phyloP scores from a whole-genome alignment of 2,329 filamentous ascomycete species.

The Amylocarpus encephaloides region DNA sequence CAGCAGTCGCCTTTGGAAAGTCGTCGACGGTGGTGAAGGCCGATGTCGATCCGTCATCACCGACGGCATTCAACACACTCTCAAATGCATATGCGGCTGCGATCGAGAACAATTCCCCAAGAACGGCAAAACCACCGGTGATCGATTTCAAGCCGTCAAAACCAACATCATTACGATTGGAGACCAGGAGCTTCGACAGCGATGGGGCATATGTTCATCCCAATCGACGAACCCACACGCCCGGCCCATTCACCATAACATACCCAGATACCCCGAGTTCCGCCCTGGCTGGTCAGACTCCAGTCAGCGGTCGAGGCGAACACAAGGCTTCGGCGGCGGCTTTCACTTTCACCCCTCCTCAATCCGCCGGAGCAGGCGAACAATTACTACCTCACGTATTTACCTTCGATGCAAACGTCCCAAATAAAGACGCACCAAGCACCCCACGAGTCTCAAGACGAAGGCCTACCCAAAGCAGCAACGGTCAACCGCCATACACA shows the following conservation, averaged over 20 bases:
- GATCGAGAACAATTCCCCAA: conserved; percentile 51
- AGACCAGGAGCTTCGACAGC: conserved; percentile 22
- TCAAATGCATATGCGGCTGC: conserved; percentile 59
- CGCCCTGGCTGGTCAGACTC: conserved; percentile 19
- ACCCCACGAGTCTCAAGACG: conserved; percentile 37
- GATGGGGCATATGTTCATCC: conserved; percentile 21
- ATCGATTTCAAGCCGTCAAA: conserved; percentile 38
- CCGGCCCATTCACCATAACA: conserved; percentile 28
- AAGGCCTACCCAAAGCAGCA: conserved; percentile 31
- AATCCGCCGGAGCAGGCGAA: conserved; percentile 27
- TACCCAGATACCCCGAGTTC: conserved; percentile 31
- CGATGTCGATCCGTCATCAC: conserved; percentile 49
- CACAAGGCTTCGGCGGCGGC: conserved; percentile 15
- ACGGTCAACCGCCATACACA: conserved; percentile 44
- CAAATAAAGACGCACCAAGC: conserved; percentile 16
- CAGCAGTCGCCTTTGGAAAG: conserved; percentile 35
- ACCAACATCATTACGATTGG: conserved; percentile 27
- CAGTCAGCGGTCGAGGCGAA: conserved; percentile 18
- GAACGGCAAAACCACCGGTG: conserved; percentile 30
- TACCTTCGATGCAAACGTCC: conserved; percentile 23
- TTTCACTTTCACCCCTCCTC: conserved; percentile 31
- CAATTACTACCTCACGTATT: conserved; percentile 20
- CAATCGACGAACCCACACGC: conserved; percentile 29
- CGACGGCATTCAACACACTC: conserved; percentile 59
- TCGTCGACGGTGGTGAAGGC: conserved; percentile 38